Percentiles rank a stretch among this genome's conserved stretches.
phyloP scores from a whole-genome alignment of 305 asterid genomes.

The Fraxinus greggii region DNA sequence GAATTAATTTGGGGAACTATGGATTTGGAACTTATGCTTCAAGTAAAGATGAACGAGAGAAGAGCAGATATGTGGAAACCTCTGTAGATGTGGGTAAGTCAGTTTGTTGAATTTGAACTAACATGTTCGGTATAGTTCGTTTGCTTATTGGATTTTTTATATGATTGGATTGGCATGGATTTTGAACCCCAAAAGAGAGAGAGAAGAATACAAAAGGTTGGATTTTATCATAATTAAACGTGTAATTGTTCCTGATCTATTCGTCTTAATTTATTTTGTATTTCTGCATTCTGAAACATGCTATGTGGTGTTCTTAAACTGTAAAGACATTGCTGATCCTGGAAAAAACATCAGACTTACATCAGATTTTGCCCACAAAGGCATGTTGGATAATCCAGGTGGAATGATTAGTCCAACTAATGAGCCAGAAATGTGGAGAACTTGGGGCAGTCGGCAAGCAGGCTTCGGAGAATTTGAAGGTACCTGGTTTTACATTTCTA shows the following conservation, averaged over 20 bases:
- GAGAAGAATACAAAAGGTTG: not conserved
- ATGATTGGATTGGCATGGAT: conserved; percentile 1
- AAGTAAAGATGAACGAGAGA: conserved; percentile 32
- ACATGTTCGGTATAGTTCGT: not conserved
- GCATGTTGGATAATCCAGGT: conserved; percentile 27
- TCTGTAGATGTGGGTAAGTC: conserved; percentile 41
- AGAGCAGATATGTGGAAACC: conserved; percentile 27
- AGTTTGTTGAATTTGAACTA: conserved; percentile 11
- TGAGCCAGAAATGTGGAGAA: conserved; percentile 68
- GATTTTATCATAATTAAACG: not conserved
- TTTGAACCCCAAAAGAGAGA: not conserved
- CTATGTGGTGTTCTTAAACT: conserved; percentile 33
- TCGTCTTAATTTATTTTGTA: conserved; percentile 5
- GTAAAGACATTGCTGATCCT: conserved; percentile 49
- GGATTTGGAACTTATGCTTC: conserved; percentile 33
- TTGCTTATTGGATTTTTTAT: not conserved
- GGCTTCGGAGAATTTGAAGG: conserved; percentile 68
- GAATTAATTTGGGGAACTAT: conserved; percentile 39
- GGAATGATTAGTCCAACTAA: conserved; percentile 33
- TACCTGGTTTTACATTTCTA: conserved; percentile 14
- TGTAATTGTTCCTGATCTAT: not conserved
- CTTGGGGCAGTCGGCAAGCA: conserved; percentile 63
- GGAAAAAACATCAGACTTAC: conserved; percentile 36
- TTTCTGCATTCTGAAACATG: conserved; percentile 32
- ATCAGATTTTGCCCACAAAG: conserved; percentile 29